Evolutionary conservation across 2,329 filamentous ascomycete genomes (phyloP).

Genomic region (Colletotrichum sidae): DNA sequence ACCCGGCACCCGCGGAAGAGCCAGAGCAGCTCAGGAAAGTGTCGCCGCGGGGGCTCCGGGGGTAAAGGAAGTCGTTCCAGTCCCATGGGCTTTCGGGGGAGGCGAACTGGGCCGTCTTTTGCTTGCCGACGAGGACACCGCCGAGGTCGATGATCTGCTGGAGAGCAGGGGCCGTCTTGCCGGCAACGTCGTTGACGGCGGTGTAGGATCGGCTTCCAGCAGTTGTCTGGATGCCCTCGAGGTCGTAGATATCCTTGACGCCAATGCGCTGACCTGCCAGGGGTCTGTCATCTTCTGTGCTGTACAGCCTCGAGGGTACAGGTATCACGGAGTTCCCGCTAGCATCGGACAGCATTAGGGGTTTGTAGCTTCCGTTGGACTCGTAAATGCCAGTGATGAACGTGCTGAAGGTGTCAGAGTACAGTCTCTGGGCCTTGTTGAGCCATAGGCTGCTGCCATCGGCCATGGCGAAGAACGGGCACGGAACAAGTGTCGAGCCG

Average conservation of each 20-base stretch:
- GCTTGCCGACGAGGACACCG: slow-evolving; percentile 66
- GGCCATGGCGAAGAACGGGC: no score
- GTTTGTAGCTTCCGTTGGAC: slow-evolving; percentile 20
- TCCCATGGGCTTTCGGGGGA: slow-evolving; percentile 56
- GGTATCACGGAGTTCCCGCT: slow-evolving; percentile 40
- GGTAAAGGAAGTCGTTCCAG: slow-evolving; percentile 53
- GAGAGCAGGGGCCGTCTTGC: slow-evolving; percentile 60
- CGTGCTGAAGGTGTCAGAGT: slow-evolving; percentile 17
- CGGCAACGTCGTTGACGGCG: slow-evolving; percentile 59
- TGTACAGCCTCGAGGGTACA: slow-evolving; percentile 53
- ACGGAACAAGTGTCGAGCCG: no score
- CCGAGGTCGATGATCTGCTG: slow-evolving; percentile 70
- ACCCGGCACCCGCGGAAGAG: slow-evolving; percentile 43
- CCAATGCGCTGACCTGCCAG: slow-evolving; percentile 52
- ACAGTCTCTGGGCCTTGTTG: not conserved
- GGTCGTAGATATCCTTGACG: slow-evolving; percentile 48
- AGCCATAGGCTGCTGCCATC: no score
- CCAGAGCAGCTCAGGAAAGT: slow-evolving; percentile 50
- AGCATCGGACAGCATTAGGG: not conserved
- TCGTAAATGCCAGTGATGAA: slow-evolving; percentile 25
- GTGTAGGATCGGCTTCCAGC: slow-evolving; percentile 70
- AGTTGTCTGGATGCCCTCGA: slow-evolving; percentile 64
- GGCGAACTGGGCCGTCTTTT: slow-evolving; percentile 62
- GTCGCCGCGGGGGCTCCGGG: slow-evolving; percentile 60
- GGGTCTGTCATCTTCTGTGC: slow-evolving; percentile 45